Conservation (phyloP, 176 grass and related monocot genomes). For the Juncus inflexus region DNA sequence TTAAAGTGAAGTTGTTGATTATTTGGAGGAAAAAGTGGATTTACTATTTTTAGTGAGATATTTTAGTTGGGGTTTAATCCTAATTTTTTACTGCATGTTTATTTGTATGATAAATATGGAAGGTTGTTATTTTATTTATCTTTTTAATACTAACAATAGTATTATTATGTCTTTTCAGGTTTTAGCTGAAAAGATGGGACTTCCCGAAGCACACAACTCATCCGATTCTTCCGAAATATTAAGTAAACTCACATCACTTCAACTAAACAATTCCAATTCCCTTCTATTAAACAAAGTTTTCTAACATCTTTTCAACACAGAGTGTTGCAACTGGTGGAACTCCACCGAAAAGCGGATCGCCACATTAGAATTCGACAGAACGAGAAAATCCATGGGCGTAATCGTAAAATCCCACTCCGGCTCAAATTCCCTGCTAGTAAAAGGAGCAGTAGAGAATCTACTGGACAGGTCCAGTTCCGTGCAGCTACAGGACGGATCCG, state of each 20-base stretch:
- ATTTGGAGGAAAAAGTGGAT: neutral
- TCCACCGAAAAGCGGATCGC: constrained; percentile 62
- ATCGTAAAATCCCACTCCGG: constrained; percentile 65
- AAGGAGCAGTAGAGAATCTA: constrained; percentile 93
- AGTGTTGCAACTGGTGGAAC: constrained; percentile 74
- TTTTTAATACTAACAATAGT: neutral
- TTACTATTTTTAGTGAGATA: too few species aligned
- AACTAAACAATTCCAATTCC: too few species aligned
- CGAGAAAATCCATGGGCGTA: constrained; percentile 86
- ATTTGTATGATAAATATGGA: too few species aligned
- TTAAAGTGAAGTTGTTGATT: too few species aligned
- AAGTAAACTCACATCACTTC: constrained; percentile 33
- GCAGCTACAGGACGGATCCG: constrained; percentile 77
- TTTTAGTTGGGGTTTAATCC: too few species aligned
- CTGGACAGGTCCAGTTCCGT: constrained; percentile 72
- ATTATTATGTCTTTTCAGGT: constrained; percentile 48
- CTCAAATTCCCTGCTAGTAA: constrained; percentile 71
- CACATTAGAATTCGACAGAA: constrained; percentile 80
- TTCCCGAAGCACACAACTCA: constrained; percentile 48
- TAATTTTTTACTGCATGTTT: too few species aligned
- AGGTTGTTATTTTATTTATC: too few species aligned
- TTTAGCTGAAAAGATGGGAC: constrained; percentile 91
- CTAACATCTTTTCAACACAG: constrained; percentile 34
- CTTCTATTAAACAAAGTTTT: neutral
- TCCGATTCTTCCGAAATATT: constrained; percentile 48